Evolutionary conservation across 345 rosid species (phyloP), one percentile per base, ranked within the genome.

Genomic region (Draba incana): DNA sequence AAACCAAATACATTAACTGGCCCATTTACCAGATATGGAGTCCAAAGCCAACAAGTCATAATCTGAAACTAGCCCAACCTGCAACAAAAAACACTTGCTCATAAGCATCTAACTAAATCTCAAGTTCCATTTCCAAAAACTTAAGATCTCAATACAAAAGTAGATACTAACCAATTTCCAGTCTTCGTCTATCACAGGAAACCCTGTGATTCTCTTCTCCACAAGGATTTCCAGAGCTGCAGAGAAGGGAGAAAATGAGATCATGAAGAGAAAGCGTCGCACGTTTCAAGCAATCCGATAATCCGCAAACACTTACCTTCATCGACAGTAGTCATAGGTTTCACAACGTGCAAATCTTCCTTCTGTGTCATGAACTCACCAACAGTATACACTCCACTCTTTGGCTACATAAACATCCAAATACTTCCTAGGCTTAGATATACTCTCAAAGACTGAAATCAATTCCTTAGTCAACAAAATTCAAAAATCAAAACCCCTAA

Each of bases 1-100:
- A 45, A 67, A 68, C 28, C 52, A 61, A 54, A 47, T 37, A 38
- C 20, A 51, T 3, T 43, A 58, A 13, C 15, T 59, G 62, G 72
- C 67, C 61, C 70, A 57, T 47, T 66, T 83, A 88, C 97, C 97
- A 72, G 90, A 88, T 81, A 90, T 81, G 55, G 97, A 90, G 80
- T 93, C 98, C 88, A 93, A 75, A 25, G 96, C 97, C 71, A 90
- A 62, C 81, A 90, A 81, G 78, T 93, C 98, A 77, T 93, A 90
- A 79, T 90, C 97, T 28, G 98, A 93, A 77, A 88, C 94, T 70
- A 93, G 87, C 74, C 98, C 98, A 76, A 90, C 97, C 97, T 93
- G 83, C 81, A 82, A 62, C 62, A 68, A 65, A 55, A 72, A 59
- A 70, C 46, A 62, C 23, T 66, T 52, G 64, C 23, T 60, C 62